Evolutionary conservation across 306 rosid genomes (phyloP).

Genomic region (Echinosophora koreensis): DNA sequence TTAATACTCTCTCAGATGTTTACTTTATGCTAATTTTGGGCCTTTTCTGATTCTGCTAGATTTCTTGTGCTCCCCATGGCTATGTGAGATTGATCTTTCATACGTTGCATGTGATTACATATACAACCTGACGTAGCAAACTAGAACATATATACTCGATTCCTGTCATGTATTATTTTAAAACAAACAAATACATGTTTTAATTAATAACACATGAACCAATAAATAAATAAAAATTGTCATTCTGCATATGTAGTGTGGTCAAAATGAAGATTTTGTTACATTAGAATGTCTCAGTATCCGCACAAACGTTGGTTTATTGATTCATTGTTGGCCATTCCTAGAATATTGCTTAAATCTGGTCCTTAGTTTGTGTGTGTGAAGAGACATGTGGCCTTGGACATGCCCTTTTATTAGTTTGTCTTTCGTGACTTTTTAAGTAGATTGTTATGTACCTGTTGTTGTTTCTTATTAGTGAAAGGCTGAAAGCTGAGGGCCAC

Average conservation of each 20-base stretch:
- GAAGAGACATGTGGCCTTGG: conserved; percentile 29
- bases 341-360: conserved; percentile 10
- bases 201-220: background rate
- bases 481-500: conserved; percentile 32
- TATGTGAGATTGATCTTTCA: conserved; percentile 48
- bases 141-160: background rate
- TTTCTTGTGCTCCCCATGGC: conserved; percentile 84
- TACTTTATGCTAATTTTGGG: conserved; percentile 61
- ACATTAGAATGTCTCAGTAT: background rate
- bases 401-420: conserved; percentile 37
- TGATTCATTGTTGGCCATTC: conserved; percentile 22
- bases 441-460: conserved; percentile 17
- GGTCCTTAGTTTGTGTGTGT: conserved; percentile 12
- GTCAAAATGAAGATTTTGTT: background rate
- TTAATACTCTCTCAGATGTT: conserved; percentile 54
- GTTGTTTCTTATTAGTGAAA: conserved; percentile 18
- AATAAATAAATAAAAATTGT: no score
- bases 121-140: conserved; percentile 45
- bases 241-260: conserved; percentile 14
- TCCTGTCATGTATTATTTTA: background rate
- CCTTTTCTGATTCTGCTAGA: conserved; percentile 69
- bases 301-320: background rate
- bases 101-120: conserved; percentile 64
- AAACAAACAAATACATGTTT: background rate
- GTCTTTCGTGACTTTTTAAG: conserved; percentile 38